phyloP scores from a whole-genome alignment of 202 grass and related monocot genomes.

The Carex arenaria region DNA sequence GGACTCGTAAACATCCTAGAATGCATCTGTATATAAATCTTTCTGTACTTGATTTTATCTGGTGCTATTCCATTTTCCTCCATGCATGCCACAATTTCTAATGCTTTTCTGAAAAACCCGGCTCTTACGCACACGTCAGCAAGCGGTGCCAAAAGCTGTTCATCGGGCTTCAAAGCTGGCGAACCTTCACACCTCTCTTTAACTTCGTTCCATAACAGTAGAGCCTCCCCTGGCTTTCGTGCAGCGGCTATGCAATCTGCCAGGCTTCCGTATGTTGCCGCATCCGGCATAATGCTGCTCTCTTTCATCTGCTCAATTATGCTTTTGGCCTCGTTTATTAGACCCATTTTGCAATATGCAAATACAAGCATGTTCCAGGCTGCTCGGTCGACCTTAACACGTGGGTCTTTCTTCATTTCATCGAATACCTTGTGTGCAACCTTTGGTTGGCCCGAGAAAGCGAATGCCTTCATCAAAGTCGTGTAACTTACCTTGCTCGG shows the following conservation, averaged over 20 bases:
- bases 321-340: constrained; percentile 54
- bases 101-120: constrained; percentile 73
- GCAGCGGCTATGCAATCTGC: constrained; percentile 58
- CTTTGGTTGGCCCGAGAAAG: constrained; percentile 63
- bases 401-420: constrained; percentile 66
- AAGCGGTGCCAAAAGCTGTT: constrained; percentile 61
- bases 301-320: constrained; percentile 67
- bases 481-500: constrained; percentile 85
- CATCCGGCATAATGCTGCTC: constrained; percentile 41
- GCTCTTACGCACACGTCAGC: constrained; percentile 76
- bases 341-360: constrained; percentile 55
- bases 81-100: constrained; percentile 95
- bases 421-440: constrained; percentile 76
- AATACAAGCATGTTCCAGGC: constrained; percentile 94
- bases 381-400: constrained; percentile 52
- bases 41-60: constrained; percentile 91
- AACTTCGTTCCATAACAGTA: constrained; percentile 83
- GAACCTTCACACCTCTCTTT: constrained; percentile 44
- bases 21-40: constrained; percentile 93
- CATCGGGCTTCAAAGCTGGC: constrained; percentile 44
- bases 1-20: constrained; percentile 86
- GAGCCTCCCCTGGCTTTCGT: constrained; percentile 68
- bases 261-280: constrained; percentile 71
- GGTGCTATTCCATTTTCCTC: constrained; percentile 77
- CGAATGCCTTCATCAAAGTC: constrained; percentile 90